Base-by-base conservation (phyloP, 2,329 filamentous ascomycete species). In the Periconia macrospinosa region DNA sequence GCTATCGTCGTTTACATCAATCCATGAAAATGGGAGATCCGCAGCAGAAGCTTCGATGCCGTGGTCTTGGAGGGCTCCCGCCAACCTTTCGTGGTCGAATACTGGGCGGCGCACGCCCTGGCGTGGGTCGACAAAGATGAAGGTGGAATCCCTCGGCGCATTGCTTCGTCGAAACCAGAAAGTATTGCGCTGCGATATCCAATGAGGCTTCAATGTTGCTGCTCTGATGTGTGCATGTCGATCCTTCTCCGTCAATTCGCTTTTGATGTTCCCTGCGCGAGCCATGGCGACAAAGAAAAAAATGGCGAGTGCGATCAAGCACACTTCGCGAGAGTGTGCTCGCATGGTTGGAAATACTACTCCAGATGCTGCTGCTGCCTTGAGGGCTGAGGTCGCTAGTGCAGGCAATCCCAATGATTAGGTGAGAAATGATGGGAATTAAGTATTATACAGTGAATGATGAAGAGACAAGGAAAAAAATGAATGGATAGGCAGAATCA, bases 11-110 rank as follows among this genome's bases (percentile, higher is more conserved):
- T 43, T 35, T 6, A 42, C 27, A 47, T 54, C 49, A 41, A 63
- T 63, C 51, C 43, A 60, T 1, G 20, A 44, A 42, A 63, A 63
- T 8, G 57, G 61, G 23, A 62, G 52, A 7, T 50, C 47, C 45
- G 48, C 35, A 49, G 53, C 53, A 23, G 50, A 49, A 17, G 57
- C 61, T 43, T 58, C 49, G 13, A 57, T 53, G 2, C 52, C 56
- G 14, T 55, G 45, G 30, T 50, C 35, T 49, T 30, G 53, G 11
- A 61, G 50, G 18, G 50, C 53, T 20, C 19, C 47, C 11, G 61
- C 57, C 20, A 63, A 49, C 13, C 23, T 37, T 10, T 50, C 53
- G 49, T 63, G 61, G 37, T 62, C 57, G 48, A 63, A 62, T 18
- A 51, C 57, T 13, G 59, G 57, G 45, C 47, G 51, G 19, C 41